A percentile compares a stretch with the other conserved stretches of the same genome.
These are phyloP conservation scores for Bromus sterilis DNA, from an alignment of 176 grass and related monocot genomes.

Conservation along the genomic window DNA sequence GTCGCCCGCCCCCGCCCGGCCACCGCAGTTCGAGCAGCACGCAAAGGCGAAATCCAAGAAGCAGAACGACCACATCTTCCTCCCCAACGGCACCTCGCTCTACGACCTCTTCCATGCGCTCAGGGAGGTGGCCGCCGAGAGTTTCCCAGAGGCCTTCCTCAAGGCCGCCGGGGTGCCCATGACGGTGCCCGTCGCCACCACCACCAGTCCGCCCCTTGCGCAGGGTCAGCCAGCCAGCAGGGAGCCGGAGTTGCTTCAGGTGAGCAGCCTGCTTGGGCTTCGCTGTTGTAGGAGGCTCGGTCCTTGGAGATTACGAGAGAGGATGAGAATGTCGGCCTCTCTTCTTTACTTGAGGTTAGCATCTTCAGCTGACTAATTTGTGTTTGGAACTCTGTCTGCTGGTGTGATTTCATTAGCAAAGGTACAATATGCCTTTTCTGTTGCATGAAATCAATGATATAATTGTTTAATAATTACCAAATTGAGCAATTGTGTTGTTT, in stretches of 20 bases:
- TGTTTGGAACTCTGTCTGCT: neutral
- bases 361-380: neutral
- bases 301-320: constrained; percentile 13
- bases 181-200: constrained; percentile 2
- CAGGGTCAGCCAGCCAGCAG: neutral
- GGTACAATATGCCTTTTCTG: neutral
- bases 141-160: neutral
- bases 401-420: constrained; percentile 17
- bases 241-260: constrained; percentile 4
- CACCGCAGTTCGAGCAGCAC: constrained; percentile 65
- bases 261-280: neutral
- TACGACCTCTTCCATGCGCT: constrained; percentile 38
- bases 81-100: constrained; percentile 45
- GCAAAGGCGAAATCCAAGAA: constrained; percentile 22
- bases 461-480: neutral
- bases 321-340: constrained; percentile 12
- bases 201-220: neutral
- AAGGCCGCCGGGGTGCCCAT: constrained; percentile 26
- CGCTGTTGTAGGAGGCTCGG: neutral
- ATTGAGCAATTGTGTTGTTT: neutral
- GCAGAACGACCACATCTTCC: constrained; percentile 54
- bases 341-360: constrained; percentile 32
- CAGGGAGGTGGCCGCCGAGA: constrained; percentile 10
- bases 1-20: too few species aligned
- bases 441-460: neutral